Evolutionary conservation across 768 basidiomycete species (phyloP), one percentile per base, ranked within the genome.

Genomic region (Boletus reticuloceps): DNA sequence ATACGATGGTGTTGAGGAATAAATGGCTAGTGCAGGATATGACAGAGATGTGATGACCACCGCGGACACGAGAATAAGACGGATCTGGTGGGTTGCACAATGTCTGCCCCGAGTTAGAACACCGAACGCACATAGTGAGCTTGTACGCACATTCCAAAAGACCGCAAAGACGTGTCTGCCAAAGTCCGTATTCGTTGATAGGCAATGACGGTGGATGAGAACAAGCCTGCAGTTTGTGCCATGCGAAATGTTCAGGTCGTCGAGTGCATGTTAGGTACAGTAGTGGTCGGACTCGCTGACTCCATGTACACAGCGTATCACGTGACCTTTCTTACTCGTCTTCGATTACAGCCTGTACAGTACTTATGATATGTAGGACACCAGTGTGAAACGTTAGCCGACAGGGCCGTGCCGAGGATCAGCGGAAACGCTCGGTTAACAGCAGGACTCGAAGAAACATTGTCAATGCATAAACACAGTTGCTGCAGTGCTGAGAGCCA

Each of bases 31-130:
- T 19, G 93, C 93, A n/a, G 93, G 93, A 61, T 92, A 94, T 66
- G 93, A 89, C 52, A 95, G 82, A 17, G 88, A 88, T 52, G 91
- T 89, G 67, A 94, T 94, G 59, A 94, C 91, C 54, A 93, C 82
- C 48, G 88, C 83, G 20, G 89, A 94, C 57, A 93, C 85, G 61
- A 95, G 81, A 68, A 95, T 91, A 47, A 94, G 84, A 50, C 91
- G 85, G 52, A 91, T 91, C 72, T 94, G 93, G 71, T 94, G 91
- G 2, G 88, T 91, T 58, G 92, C 90, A 64, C 91, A 93, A 67
- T 94, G 91, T 54, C 91, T 94, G 63, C 44, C 55, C 14, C 57
- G 55, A 47, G 54, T 58, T 37, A 50, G 56, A 40, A 43, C 44
- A 29, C 19, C 43, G 47, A 22, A 42, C 54, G 41, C 36, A 31